Evolutionary conservation across 495 filamentous ascomycete species (phyloP).

Genomic region (Lindgomyces ingoldianus): DNA sequence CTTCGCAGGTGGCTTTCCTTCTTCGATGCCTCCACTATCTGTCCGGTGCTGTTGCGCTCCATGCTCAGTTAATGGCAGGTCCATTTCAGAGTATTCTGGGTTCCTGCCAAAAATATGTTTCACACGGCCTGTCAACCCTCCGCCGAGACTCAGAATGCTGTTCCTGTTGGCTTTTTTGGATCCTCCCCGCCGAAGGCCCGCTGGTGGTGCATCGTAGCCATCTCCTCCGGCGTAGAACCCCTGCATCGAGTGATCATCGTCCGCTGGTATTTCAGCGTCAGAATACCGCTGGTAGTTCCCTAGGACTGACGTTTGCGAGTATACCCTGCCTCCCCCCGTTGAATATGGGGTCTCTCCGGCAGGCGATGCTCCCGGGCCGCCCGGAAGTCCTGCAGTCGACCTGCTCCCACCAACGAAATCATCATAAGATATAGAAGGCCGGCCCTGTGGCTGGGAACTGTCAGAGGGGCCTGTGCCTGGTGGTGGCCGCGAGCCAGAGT

Average conservation of each 20-base stretch:
- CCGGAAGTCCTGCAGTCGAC: slow-evolving; percentile 53
- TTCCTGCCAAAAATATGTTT: slow-evolving; percentile 92
- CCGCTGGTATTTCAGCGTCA: slow-evolving; percentile 74
- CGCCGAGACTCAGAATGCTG: slow-evolving; percentile 81
- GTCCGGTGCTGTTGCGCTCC: slow-evolving; percentile 54
- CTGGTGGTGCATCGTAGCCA: slow-evolving; percentile 64
- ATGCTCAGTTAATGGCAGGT: slow-evolving; percentile 86
- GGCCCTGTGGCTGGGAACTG: slow-evolving; percentile 53
- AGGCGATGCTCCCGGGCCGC: slow-evolving; percentile 51
- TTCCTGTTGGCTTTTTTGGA: slow-evolving; percentile 73
- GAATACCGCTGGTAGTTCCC: slow-evolving; percentile 90
- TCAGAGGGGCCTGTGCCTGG: slow-evolving; percentile 67
- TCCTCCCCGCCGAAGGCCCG: slow-evolving; percentile 46
- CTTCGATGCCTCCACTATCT: slow-evolving; percentile 43
- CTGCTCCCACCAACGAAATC: slow-evolving; percentile 74
- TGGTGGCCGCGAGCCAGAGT: slow-evolving; percentile 67
- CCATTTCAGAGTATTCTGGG: slow-evolving; percentile 95
- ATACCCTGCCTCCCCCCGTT: slow-evolving; percentile 53
- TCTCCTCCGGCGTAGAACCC: slow-evolving; percentile 61
- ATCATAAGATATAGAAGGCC: slow-evolving; percentile 91
- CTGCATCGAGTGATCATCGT: slow-evolving; percentile 70
- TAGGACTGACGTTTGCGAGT: slow-evolving; percentile 82
- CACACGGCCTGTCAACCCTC: slow-evolving; percentile 79
- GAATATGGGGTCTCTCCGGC: slow-evolving; percentile 42
- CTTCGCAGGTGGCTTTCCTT: slow-evolving; percentile 51